Evolutionary conservation across 306 rosid species (phyloP), one percentile per base, ranked within the genome.

Genomic region (Inga leiocalycina): DNA sequence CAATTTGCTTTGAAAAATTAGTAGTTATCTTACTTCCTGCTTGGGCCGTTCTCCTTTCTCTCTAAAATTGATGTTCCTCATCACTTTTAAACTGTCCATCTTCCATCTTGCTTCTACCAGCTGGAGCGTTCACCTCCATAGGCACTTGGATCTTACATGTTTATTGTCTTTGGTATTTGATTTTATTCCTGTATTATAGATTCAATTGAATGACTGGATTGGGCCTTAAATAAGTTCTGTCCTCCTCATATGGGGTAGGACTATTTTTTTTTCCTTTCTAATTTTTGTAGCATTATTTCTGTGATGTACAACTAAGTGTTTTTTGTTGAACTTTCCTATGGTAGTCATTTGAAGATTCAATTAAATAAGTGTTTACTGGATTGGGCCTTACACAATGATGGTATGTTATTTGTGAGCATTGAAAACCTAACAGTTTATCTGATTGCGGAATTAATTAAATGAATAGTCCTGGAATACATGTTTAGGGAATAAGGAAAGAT

Each of bases 11-110:
- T 44, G 5, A 44, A 41, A 37, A 71, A 44, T 43, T n/a, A 71
- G 37, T 71, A 71, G 56, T 71, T 79, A 22, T 45, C 43, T 81
- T 75, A 59, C 77, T 72, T 78, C 46, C 62, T 78, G 45, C 76
- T 84, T 52, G 83, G 57, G 49, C 35, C 20, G 48, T 51, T 4
- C 52, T 46, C 34, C 49, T 20, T 1, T 10, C 30, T 15, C 11
- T 14, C 43, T 68, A 75, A 67, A 46, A 3, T 24, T 22, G 72
- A 49, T 78, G 81, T 69, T 78, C 79, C 79, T 72, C 51, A 30
- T 83, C 75, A 71, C 24, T 65, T 66, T 22, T 8, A 73, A 72
- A 35, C 70, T 64, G 41, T 51, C 16, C 61, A 48, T 61, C 20
- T 62, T 70, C 10, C 61, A 10, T 51, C 61, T 35, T 35, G 16